Conservation (phyloP, 345 rosid species). For the Dimocarpus longan region DNA sequence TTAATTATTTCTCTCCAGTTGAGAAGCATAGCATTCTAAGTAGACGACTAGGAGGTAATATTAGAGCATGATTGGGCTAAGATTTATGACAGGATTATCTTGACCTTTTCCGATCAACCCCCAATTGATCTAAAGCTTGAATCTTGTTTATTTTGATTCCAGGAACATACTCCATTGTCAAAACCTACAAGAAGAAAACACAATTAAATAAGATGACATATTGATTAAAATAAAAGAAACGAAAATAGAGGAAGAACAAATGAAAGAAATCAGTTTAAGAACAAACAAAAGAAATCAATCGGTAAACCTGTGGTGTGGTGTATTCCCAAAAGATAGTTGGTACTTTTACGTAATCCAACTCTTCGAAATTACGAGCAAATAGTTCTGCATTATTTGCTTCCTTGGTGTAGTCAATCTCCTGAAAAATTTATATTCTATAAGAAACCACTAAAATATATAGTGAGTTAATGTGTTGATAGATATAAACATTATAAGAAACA, state of each 20-base stretch:
- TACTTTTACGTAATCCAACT: constrained; percentile 84
- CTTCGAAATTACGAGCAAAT: constrained; percentile 87
- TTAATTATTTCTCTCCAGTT: constrained; percentile 9
- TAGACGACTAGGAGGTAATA: neutral
- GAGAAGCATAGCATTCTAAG: constrained; percentile 6
- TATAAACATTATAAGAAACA: no score
- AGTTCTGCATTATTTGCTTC: constrained; percentile 94
- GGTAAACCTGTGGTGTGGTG: constrained; percentile 88
- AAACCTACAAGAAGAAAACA: constrained; percentile 50
- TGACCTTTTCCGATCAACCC: constrained; percentile 93
- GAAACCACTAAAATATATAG: neutral
- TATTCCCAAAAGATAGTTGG: constrained; percentile 79
- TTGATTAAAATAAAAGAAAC: neutral
- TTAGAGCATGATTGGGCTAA: constrained; percentile 12
- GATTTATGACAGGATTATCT: constrained; percentile 13
- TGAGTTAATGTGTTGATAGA: no score
- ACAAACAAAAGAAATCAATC: neutral
- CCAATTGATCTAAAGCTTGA: constrained; percentile 85
- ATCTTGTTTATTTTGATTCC: constrained; percentile 96
- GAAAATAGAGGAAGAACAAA: neutral
- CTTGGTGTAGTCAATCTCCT: constrained; percentile 98
- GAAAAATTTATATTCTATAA: constrained; percentile 29
- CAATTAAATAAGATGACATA: neutral
- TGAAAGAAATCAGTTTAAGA: neutral
- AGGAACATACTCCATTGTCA: constrained; percentile 99